These are phyloP conservation scores for Vitis hybrid DNA, from an alignment of 177 flowering plant species.

Conservation along the genomic window DNA sequence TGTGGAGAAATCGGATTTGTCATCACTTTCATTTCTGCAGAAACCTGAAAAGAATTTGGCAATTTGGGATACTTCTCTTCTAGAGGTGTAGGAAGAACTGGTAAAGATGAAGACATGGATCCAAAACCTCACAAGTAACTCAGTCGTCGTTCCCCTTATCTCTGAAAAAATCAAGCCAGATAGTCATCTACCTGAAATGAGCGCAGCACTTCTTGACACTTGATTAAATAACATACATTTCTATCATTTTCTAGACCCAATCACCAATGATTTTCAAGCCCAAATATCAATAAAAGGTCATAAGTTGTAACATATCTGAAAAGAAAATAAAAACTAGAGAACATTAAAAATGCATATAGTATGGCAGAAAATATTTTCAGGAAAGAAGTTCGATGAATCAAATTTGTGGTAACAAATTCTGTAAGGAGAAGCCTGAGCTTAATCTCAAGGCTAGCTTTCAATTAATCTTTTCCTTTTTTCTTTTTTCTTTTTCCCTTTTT, in stretches of 20 bases:
- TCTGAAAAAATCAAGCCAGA: constrained; percentile 16
- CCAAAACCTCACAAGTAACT: constrained; percentile 21
- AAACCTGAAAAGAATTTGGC: constrained; percentile 31
- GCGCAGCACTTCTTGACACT: no score
- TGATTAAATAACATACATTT: no score
- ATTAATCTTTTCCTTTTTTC: no score
- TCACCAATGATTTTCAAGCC: neutral
- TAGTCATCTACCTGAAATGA: neutral
- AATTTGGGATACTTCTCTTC: constrained; percentile 31
- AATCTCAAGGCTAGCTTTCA: no score
- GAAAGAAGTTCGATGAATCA: neutral
- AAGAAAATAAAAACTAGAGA: neutral
- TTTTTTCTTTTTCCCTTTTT: no score
- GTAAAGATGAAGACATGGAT: constrained; percentile 37
- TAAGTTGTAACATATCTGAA: neutral
- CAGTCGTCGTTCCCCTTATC: constrained; percentile 21
- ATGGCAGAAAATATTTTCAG: neutral
- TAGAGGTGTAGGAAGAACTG: constrained; percentile 21
- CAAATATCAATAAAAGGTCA: neutral
- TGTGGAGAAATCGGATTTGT: constrained; percentile 16
- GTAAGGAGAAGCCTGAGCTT: no score
- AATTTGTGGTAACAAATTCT: neutral
- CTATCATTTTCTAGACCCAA: neutral
- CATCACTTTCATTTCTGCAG: constrained; percentile 22
- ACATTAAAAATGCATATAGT: neutral